phyloP scores from a whole-genome alignment of 2,329 filamentous ascomycete genomes.

The Colletotrichum incanum region DNA sequence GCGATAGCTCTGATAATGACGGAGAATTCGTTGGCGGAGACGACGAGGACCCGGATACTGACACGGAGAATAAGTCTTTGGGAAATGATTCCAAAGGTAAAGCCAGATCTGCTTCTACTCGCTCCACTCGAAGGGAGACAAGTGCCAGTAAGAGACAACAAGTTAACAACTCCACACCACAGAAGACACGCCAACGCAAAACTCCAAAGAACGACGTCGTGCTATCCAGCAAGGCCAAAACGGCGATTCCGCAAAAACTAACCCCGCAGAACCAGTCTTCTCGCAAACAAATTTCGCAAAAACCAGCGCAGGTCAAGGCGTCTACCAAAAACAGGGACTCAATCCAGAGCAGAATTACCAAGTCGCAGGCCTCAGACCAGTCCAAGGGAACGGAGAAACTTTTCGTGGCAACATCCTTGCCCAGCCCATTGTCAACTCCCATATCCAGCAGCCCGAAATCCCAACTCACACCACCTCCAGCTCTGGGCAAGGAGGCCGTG shows the following conservation, averaged over 20 bases:
- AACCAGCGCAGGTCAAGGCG: neutral
- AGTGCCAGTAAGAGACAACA: slow-evolving; percentile 31
- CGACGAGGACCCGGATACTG: slow-evolving; percentile 47
- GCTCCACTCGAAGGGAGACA: slow-evolving; percentile 25
- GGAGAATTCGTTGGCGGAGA: slow-evolving; percentile 49
- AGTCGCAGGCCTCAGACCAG: slow-evolving; percentile 4
- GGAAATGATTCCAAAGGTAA: slow-evolving; percentile 35
- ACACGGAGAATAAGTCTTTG: slow-evolving; percentile 26
- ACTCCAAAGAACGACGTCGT: slow-evolving; percentile 19
- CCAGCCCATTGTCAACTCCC: slow-evolving; percentile 14
- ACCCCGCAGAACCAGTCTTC: slow-evolving; percentile 17
- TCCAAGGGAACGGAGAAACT: slow-evolving; percentile 1
- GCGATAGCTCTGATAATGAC: slow-evolving; percentile 46
- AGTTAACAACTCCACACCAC: slow-evolving; percentile 37
- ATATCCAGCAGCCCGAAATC: slow-evolving; percentile 4
- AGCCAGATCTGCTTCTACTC: slow-evolving; percentile 34
- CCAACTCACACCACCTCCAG: neutral
- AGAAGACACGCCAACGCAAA: slow-evolving; percentile 26
- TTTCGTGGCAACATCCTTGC: neutral
- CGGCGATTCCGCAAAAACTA: slow-evolving; percentile 10
- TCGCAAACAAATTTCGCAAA: neutral
- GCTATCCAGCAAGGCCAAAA: slow-evolving; percentile 13
- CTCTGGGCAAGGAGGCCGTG: neutral
- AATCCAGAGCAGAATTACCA: neutral
- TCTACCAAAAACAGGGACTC: neutral